Evolutionary conservation across 495 filamentous ascomycete genomes (phyloP).

Genomic region (Penicillium riverlandense): DNA sequence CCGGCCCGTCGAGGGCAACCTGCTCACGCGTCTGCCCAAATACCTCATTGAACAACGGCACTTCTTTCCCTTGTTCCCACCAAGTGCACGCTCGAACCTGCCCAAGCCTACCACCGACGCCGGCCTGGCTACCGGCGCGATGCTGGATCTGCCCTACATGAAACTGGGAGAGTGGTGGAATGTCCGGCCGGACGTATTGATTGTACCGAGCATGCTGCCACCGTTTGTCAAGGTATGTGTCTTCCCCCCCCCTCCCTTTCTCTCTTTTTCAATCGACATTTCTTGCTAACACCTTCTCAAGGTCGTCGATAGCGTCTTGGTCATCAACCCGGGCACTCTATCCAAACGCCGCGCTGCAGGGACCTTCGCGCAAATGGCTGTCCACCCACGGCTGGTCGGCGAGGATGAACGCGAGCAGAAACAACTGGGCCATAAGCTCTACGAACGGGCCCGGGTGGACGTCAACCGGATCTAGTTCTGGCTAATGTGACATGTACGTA

Average conservation of each 20-base stretch:
- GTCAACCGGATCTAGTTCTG: conserved; percentile 61
- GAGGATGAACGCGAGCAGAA: conserved; percentile 53
- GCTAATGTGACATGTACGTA: conserved; percentile 2
- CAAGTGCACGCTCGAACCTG: conserved; percentile 56
- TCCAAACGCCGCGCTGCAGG: conserved; percentile 75
- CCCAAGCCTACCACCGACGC: conserved; percentile 54
- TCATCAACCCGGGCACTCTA: conserved; percentile 82
- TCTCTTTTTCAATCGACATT: not conserved
- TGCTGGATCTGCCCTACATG: conserved; percentile 75
- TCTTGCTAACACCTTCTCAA: conserved; percentile 19
- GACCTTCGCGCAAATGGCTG: conserved; percentile 69
- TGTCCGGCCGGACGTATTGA: conserved; percentile 74
- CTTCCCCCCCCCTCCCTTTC: too few species aligned
- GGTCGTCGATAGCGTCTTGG: conserved; percentile 79
- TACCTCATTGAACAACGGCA: conserved; percentile 82
- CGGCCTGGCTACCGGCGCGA: conserved; percentile 57
- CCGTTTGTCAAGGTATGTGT: conserved; percentile 73
- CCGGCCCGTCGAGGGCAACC: conserved; percentile 45
- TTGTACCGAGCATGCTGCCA: conserved; percentile 74
- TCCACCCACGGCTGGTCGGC: conserved; percentile 55
- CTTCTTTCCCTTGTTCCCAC: conserved; percentile 84
- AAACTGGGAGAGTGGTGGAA: conserved; percentile 87
- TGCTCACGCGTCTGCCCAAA: conserved; percentile 59
- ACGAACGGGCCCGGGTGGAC: conserved; percentile 77
- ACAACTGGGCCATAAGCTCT: conserved; percentile 64